A percentile compares a stretch with the other conserved stretches of the same genome.
Evolutionary conservation across 2,329 filamentous ascomycete species (phyloP).

Genomic region (Ophiostoma piceae): DNA sequence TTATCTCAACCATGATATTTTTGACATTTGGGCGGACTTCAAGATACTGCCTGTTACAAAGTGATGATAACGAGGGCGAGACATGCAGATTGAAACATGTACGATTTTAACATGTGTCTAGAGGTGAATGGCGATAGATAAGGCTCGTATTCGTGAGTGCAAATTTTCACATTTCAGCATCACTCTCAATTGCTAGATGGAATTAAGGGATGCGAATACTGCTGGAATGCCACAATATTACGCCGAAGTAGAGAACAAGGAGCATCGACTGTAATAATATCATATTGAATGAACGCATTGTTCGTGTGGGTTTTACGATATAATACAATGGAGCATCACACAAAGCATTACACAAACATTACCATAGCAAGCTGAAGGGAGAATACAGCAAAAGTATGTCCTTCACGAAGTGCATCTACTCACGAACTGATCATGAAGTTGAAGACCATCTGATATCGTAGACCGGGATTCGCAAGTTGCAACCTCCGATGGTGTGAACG

Average conservation of each 20-base stretch:
- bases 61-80: background rate
- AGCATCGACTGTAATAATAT: background rate
- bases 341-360: too few species aligned
- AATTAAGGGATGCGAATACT: background rate
- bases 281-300: background rate
- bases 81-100: background rate
- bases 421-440: too few species aligned
- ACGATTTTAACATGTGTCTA: background rate
- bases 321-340: background rate
- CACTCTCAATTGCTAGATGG: too few species aligned
- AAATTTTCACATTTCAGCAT: background rate
- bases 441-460: background rate
- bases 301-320: background rate
- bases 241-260: background rate
- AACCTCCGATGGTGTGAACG: background rate
- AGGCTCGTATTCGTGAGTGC: background rate
- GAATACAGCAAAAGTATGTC: background rate
- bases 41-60: background rate
- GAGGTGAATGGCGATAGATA: constrained; percentile 8
- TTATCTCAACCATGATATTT: background rate
- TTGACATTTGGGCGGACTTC: background rate
- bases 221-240: background rate
- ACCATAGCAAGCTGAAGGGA: background rate
- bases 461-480: background rate
- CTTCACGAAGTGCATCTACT: background rate